A percentile compares a stretch with the other conserved stretches of the same genome.
Conservation (phyloP, 148 eudicot genomes). For the Rhododendron mucronatum region DNA sequence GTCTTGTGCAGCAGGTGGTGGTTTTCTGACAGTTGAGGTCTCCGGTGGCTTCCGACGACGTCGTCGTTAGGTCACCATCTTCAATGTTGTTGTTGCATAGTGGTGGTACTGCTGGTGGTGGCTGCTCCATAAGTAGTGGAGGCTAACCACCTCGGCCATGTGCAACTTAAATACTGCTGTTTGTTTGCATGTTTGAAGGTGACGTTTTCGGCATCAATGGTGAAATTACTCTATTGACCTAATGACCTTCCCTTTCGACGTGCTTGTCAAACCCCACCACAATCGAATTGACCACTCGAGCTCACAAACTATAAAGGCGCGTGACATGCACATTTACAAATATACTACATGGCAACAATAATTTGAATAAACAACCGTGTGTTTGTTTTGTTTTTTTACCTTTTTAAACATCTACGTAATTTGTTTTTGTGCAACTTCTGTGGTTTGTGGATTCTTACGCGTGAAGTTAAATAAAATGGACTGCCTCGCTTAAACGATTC, state of each 20-base stretch:
- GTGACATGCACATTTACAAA: not conserved
- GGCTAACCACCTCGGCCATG: not conserved
- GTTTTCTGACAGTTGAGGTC: not conserved
- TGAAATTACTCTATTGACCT: not conserved
- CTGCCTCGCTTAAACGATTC: no score
- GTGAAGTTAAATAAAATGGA: no score
- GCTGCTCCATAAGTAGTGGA: not conserved
- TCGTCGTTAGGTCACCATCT: conserved; percentile 8
- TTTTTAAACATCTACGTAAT: no score
- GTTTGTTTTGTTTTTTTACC: no score
- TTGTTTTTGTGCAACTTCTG: no score
- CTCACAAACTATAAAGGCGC: not conserved
- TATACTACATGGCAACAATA: not conserved
- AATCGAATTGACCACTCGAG: not conserved
- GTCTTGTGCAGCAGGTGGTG: conserved; percentile 24
- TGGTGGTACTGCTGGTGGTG: not conserved
- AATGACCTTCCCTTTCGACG: not conserved
- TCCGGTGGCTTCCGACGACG: conserved; percentile 16
- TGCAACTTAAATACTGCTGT: not conserved
- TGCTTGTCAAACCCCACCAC: not conserved
- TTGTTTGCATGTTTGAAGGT: not conserved
- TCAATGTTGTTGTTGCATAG: conserved; percentile 23
- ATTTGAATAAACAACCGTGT: no score
- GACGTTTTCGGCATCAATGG: not conserved
- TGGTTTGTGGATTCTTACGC: no score